A percentile compares a stretch with the other conserved stretches of the same genome.
Conservation (phyloP, 2,329 filamentous ascomycete species). For the Arthrobotrys entomopaga region DNA sequence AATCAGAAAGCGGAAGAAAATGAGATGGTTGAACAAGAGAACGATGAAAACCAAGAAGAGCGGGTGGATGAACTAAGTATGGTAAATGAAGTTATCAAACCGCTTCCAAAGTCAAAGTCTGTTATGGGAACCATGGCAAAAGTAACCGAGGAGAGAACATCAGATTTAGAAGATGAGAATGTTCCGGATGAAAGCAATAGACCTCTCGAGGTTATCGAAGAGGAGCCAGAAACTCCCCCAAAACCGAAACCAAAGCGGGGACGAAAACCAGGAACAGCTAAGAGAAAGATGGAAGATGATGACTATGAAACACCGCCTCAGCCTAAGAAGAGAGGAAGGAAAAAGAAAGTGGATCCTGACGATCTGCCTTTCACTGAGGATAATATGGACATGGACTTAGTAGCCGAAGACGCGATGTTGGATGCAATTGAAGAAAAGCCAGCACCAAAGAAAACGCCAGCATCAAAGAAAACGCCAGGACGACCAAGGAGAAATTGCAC, state of each 20-base stretch:
- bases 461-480: neutral
- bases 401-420: neutral
- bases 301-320: neutral
- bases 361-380: neutral
- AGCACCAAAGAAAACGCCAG: neutral
- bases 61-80: too few relatives aligned
- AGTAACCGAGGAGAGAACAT: neutral
- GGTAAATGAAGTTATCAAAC: too few relatives aligned
- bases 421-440: neutral
- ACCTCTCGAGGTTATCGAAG: neutral
- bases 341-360: constrained; percentile 5
- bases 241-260: neutral
- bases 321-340: constrained; percentile 5
- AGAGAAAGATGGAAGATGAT: constrained; percentile 1
- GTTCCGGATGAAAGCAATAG: neutral
- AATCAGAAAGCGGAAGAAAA: neutral
- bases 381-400: neutral
- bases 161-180: neutral
- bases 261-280: neutral
- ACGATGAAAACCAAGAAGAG: too few relatives aligned
- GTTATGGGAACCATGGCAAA: too few relatives aligned
- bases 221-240: neutral
- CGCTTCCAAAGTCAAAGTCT: too few relatives aligned
- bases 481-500: neutral
- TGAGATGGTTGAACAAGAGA: too few relatives aligned